Conservation (phyloP, 2,329 filamentous ascomycete species). For the Purpureocillium lavendulum region DNA sequence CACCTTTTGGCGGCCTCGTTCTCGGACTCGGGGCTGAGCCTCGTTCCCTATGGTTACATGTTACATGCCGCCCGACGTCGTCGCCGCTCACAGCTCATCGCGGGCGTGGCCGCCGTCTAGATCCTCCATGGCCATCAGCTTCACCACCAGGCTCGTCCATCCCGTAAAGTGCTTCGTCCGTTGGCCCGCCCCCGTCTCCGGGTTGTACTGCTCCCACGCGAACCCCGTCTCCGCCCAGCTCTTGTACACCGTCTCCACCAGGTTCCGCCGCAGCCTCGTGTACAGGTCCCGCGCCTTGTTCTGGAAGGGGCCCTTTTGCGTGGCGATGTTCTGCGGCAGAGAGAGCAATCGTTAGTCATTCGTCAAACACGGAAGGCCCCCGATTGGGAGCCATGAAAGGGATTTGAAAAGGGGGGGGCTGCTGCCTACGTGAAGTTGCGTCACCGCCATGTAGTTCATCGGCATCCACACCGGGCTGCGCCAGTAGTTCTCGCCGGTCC, state of each 20-base stretch:
- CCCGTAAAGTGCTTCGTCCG: conserved; percentile 96
- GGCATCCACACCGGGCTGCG: conserved; percentile 91
- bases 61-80: background rate
- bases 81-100: conserved; percentile 36
- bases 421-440: conserved; percentile 60
- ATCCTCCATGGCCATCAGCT: conserved; percentile 93
- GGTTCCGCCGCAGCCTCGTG: conserved; percentile 66
- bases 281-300: conserved; percentile 66
- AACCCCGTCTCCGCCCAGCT: conserved; percentile 90
- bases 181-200: conserved; percentile 87
- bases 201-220: conserved; percentile 97
- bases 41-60: background rate
- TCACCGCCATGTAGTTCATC: conserved; percentile 83
- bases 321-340: conserved; percentile 48
- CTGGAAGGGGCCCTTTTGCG: conserved; percentile 58
- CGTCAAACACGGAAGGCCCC: background rate
- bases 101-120: conserved; percentile 29
- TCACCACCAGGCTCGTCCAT: conserved; percentile 97
- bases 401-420: background rate
- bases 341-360: background rate
- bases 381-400: background rate
- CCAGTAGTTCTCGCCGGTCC: conserved; percentile 96
- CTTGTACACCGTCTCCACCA: conserved; percentile 81
- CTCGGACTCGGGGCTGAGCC: too few species aligned
- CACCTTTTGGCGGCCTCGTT: too few species aligned